A percentile compares a stretch with the other conserved stretches of the same genome.
phyloP scores from a whole-genome alignment of 371 early-diverging fungal genomes.

The Dichotomocladium elegans region DNA sequence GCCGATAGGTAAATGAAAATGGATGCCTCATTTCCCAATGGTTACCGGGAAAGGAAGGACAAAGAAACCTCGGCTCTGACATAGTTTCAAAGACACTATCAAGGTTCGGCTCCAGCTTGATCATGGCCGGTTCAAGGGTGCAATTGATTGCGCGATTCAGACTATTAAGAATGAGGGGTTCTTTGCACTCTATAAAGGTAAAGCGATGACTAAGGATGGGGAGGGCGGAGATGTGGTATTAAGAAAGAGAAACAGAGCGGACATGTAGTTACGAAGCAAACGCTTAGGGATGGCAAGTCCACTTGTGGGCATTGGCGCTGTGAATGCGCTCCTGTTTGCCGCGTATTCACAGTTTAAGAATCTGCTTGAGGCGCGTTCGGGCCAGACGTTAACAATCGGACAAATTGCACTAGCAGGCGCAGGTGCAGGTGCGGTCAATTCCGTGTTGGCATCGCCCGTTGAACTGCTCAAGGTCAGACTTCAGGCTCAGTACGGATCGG shows the following conservation, averaged over 20 bases:
- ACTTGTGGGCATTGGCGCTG: constrained; percentile 77
- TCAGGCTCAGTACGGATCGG: constrained; percentile 68
- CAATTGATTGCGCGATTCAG: constrained; percentile 65
- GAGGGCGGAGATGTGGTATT: neutral
- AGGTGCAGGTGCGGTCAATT: constrained; percentile 73
- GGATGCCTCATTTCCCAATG: neutral
- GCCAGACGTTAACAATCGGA: constrained; percentile 36
- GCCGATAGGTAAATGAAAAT: constrained; percentile 12
- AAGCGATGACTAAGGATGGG: neutral
- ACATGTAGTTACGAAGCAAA: neutral
- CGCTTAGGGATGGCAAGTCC: constrained; percentile 79
- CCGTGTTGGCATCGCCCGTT: constrained; percentile 74
- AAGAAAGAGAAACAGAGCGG: neutral
- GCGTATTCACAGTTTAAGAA: constrained; percentile 66
- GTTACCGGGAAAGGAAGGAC: neutral
- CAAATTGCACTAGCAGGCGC: constrained; percentile 79
- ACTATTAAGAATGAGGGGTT: constrained; percentile 65
- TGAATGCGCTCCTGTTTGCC: constrained; percentile 79
- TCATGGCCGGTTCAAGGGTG: constrained; percentile 60
- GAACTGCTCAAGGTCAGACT: constrained; percentile 79
- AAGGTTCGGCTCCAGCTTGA: constrained; percentile 66
- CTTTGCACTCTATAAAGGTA: constrained; percentile 77
- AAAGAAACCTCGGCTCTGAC: neutral
- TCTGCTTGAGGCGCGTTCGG: constrained; percentile 41
- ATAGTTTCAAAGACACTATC: constrained; percentile 72